Evolutionary conservation across 192 early-diverging fungal genomes (phyloP).

Genomic region (Coemansia sp.): DNA sequence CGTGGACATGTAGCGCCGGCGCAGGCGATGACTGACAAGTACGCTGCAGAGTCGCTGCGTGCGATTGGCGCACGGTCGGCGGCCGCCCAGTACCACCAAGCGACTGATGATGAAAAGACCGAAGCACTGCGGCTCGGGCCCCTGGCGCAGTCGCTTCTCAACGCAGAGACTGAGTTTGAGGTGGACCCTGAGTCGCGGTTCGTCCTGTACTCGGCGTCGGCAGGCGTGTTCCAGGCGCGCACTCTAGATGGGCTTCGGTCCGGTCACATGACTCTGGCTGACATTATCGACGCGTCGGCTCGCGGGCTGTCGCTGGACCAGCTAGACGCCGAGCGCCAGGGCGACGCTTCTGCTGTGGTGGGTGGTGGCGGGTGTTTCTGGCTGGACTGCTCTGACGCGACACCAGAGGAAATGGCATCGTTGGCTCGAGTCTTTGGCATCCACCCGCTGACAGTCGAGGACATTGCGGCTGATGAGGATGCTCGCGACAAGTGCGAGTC

Average conservation of each 20-base stretch:
- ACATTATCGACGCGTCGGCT: slow-evolving; percentile 42
- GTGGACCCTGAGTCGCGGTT: slow-evolving; percentile 18
- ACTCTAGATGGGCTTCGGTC: slow-evolving; percentile 33
- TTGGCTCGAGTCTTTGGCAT: slow-evolving; percentile 67
- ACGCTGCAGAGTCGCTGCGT: slow-evolving; percentile 30
- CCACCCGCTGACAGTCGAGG: slow-evolving; percentile 83
- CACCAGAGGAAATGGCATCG: slow-evolving; percentile 59
- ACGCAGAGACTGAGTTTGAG: slow-evolving; percentile 6
- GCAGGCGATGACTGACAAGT: slow-evolving; percentile 17
- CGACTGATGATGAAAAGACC: neutral
- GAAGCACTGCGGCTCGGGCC: slow-evolving; percentile 2
- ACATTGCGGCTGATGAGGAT: slow-evolving; percentile 82
- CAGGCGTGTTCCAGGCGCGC: slow-evolving; percentile 33
- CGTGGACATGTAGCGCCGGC: slow-evolving; percentile 11
- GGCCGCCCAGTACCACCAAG: neutral
- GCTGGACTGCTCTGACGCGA: slow-evolving; percentile 69
- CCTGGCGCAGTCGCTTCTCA: slow-evolving; percentile 28
- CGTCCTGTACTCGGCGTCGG: slow-evolving; percentile 41
- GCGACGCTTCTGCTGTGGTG: neutral
- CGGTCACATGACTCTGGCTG: slow-evolving; percentile 33
- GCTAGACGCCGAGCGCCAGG: slow-evolving; percentile 12
- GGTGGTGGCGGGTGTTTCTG: slow-evolving; percentile 60
- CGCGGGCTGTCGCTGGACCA: slow-evolving; percentile 23
- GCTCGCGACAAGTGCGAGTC: slow-evolving; percentile 92
- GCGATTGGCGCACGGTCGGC: slow-evolving; percentile 20